Base-by-base conservation (phyloP, 192 early-diverging fungal genomes). In the Coemansia sp. region DNA sequence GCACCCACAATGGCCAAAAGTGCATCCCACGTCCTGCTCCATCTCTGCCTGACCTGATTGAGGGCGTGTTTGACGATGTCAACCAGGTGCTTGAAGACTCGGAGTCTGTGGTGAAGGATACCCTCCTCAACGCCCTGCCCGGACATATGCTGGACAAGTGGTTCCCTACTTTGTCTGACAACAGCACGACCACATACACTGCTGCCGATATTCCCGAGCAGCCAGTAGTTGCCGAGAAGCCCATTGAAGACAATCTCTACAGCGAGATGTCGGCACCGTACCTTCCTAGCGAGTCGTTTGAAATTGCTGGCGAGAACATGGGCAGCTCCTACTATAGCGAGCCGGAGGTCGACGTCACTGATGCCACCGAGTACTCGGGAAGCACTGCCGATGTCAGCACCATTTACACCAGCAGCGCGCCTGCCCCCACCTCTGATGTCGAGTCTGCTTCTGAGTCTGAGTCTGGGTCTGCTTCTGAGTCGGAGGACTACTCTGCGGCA, bases 1-100 rank as follows among this genome's bases (percentile, higher is more conserved):
- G 28, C 28, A 21, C 18, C 4, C 28, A 18, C 20, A 50, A 14
- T 16, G 23, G 38, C 15, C 36, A 48, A 34, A 76, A 76, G 73
- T 76, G 73, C 73, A 53, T 56, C 50, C 62, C 18, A 31, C 47
- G 47, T 15, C 47, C 47, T n/a, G n/a, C 14, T 10, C 2, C 14
- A 14, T 6, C n/a, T 30, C 10, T 66, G 28, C 70, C 70, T 43
- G 48, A 64, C 52, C 63, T 73, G 23, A 49, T 66, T 40, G 40
- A 73, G 6, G 70, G 70, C 15, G 64, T 73, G 40, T 66, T 73
- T 51, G 60, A 73, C 15, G 47, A 49, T 49, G 55, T 69, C 55
- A 46, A 69, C 9, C 51, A 49, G 15, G 66, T 76, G 45, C 64
- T 76, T 28, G 63, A 64, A 14, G 28, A 76, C 51, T 55, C 73